Evolutionary conservation across 495 filamentous ascomycete species (phyloP).

Genomic region (Penicillium salamii): DNA sequence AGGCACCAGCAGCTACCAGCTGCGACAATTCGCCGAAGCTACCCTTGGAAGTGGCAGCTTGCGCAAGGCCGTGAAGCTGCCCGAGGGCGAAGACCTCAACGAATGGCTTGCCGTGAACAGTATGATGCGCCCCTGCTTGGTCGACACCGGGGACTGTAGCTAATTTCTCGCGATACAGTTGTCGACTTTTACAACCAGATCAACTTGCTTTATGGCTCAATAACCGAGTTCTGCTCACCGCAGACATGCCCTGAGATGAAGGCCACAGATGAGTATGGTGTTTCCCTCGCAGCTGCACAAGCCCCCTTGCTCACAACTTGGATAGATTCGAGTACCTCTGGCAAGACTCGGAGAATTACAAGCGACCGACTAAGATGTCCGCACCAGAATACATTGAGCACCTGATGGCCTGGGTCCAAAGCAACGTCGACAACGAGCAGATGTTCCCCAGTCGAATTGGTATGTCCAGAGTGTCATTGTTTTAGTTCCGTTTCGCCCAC

Average conservation of each 20-base stretch:
- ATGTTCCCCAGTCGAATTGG: slow-evolving; percentile 92
- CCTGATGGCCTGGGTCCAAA: slow-evolving; percentile 93
- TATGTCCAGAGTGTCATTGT: slow-evolving; percentile 29
- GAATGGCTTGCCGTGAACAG: slow-evolving; percentile 98
- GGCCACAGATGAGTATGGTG: slow-evolving; percentile 87
- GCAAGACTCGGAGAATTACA: slow-evolving; percentile 92
- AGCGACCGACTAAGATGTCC: slow-evolving; percentile 95
- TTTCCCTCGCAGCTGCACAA: neutral
- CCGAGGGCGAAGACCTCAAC: slow-evolving; percentile 94
- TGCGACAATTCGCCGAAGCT: slow-evolving; percentile 96
- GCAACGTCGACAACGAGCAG: slow-evolving; percentile 91
- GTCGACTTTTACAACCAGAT: slow-evolving; percentile 99
- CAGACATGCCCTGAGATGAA: slow-evolving; percentile 99
- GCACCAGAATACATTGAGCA: slow-evolving; percentile 97
- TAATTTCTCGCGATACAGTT: slow-evolving; percentile 52
- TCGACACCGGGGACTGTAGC: neutral
- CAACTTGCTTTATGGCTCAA: slow-evolving; percentile 96
- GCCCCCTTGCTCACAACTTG: slow-evolving; percentile 34
- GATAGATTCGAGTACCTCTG: slow-evolving; percentile 87
- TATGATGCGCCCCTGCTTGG: slow-evolving; percentile 34
- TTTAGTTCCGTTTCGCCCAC: slow-evolving; percentile 2
- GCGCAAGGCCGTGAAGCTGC: slow-evolving; percentile 92
- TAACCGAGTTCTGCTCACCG: slow-evolving; percentile 98
- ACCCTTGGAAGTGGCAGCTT: slow-evolving; percentile 93
- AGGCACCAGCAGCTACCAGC: slow-evolving; percentile 90